These are phyloP conservation scores for Leucocoprinus birnbaumii DNA, from an alignment of 768 basidiomycete genomes.

Conservation along the genomic window DNA sequence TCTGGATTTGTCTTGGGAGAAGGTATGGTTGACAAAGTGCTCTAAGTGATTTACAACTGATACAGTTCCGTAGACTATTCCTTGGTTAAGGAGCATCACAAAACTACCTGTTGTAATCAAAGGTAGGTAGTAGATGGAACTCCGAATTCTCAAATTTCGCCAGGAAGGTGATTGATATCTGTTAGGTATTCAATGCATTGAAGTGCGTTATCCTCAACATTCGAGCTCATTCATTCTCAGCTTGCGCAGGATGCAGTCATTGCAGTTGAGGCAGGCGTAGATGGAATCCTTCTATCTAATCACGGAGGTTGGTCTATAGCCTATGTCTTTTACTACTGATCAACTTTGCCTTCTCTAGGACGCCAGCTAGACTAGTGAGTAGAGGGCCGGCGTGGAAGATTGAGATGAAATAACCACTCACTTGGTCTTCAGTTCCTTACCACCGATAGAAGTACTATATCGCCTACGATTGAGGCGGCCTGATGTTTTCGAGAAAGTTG, in stretches of 20 bases:
- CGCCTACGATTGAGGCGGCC: conserved; percentile 69
- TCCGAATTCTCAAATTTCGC: not conserved
- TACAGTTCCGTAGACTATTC: conserved; percentile 71
- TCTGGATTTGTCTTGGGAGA: conserved; percentile 75
- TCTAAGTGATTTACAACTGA: too few relatives aligned
- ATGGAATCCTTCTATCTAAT: conserved; percentile 88
- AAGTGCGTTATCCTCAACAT: conserved; percentile 32
- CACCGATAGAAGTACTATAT: conserved; percentile 77
- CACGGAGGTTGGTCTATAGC: conserved; percentile 68
- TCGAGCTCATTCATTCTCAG: conserved; percentile 1
- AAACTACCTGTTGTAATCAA: conserved; percentile 73
- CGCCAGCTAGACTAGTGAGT: conserved; percentile 81
- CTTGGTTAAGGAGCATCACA: conserved; percentile 69
- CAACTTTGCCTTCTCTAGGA: conserved; percentile 36
- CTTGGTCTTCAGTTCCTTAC: conserved; percentile 53
- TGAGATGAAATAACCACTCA: conserved; percentile 3
- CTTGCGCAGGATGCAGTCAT: conserved; percentile 73
- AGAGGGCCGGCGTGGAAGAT: not conserved
- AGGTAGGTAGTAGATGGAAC: conserved; percentile 43
- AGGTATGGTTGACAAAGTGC: too few relatives aligned
- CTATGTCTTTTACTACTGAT: not conserved
- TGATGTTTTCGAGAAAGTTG: conserved; percentile 67
- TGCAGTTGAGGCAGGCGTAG: conserved; percentile 78
- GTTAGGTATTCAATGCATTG: conserved; percentile 71
- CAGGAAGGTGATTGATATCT: not conserved